Evolutionary conservation across 225 moss, liverwort and hornwort species (phyloP).

Genomic region (Anthoceros angustus): DNA sequence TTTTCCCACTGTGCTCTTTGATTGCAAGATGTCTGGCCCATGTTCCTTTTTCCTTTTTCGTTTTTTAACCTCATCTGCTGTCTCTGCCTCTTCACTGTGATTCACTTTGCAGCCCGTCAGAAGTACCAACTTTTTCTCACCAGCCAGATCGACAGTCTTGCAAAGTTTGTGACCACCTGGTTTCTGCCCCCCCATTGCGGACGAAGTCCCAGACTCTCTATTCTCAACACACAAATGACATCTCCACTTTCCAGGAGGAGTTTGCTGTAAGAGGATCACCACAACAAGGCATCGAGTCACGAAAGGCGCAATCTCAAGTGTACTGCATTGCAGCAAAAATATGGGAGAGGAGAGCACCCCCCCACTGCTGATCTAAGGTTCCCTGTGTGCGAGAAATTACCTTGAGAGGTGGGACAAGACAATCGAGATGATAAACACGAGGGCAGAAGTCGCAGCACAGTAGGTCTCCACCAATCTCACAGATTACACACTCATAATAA

Average conservation of each 20-base stretch:
- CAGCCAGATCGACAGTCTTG: background rate
- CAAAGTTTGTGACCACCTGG: slow-evolving; percentile 24
- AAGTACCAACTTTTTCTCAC: background rate
- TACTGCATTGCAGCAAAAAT: background rate
- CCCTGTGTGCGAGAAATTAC: slow-evolving; percentile 16
- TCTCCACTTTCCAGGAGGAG: slow-evolving; percentile 94
- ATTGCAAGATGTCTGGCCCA: background rate
- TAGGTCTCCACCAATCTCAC: slow-evolving; percentile 76
- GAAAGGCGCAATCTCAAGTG: background rate
- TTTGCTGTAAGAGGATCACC: slow-evolving; percentile 39
- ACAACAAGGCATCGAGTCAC: slow-evolving; percentile 8
- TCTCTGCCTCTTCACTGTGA: background rate
- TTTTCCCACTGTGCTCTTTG: background rate
- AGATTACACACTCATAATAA: slow-evolving; percentile 91
- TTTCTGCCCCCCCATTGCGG: slow-evolving; percentile 29
- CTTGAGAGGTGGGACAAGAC: slow-evolving; percentile 83
- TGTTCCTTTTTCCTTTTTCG: background rate
- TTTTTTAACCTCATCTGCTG: background rate
- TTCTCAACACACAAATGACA: slow-evolving; percentile 66
- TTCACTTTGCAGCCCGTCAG: background rate
- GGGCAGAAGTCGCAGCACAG: slow-evolving; percentile 95
- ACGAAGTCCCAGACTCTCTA: slow-evolving; percentile 33
- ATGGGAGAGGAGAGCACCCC: background rate
- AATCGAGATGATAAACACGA: slow-evolving; percentile 90
- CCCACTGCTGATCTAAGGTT: background rate